These are phyloP conservation scores for Psilocybe subaeruginosa DNA, from an alignment of 768 basidiomycete species.

Conservation along the genomic window DNA sequence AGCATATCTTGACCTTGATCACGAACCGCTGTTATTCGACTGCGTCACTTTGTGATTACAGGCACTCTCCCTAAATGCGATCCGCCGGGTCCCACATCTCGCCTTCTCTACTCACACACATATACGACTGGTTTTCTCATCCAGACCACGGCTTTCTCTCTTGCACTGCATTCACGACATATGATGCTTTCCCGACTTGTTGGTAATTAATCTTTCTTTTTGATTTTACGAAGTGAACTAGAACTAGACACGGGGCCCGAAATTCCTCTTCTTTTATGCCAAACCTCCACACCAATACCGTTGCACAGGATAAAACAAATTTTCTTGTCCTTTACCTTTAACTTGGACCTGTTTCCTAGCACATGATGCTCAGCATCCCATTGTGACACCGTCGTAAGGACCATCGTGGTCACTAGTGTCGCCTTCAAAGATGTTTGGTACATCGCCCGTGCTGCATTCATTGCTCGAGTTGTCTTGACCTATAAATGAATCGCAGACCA, in stretches of 20 bases:
- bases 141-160: not conserved
- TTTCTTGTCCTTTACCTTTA: not conserved
- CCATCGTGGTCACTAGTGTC: constrained; percentile 49
- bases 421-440: constrained; percentile 53
- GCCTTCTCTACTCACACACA: constrained; percentile 9
- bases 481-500: not conserved
- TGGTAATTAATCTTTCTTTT: not conserved
- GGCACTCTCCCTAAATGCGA: not conserved
- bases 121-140: not conserved
- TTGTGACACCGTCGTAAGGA: constrained; percentile 21
- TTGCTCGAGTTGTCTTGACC: constrained; percentile 42
- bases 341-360: not conserved
- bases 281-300: not conserved
- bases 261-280: not conserved
- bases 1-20: not conserved
- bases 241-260: not conserved
- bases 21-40: not conserved
- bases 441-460: constrained; percentile 54
- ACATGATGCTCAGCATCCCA: constrained; percentile 25
- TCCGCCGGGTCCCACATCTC: constrained; percentile 1
- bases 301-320: not conserved
- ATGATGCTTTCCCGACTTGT: not conserved
- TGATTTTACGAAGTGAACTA: not conserved
- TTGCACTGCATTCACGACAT: not conserved
- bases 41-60: not conserved